Percentiles rank a stretch among this genome's conserved stretches.
Conservation (phyloP, 768 basidiomycete genomes). For the Pleurotus giganteus region DNA sequence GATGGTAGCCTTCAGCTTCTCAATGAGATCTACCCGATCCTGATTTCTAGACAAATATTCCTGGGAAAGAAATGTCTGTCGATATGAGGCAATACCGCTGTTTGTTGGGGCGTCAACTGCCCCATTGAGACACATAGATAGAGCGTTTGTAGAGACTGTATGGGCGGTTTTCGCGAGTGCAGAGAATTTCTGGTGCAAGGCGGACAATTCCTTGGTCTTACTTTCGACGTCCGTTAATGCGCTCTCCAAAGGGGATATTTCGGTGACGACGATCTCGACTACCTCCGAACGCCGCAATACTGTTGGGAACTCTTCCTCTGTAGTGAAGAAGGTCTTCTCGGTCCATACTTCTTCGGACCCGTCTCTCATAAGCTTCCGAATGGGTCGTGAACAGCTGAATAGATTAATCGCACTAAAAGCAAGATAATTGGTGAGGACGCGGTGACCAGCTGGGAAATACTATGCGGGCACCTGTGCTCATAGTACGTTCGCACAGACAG, state of each 20-base stretch:
- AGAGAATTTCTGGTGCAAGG: conserved; percentile 67
- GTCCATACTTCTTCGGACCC: conserved; percentile 77
- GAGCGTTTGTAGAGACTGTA: conserved; percentile 69
- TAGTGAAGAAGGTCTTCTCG: conserved; percentile 86
- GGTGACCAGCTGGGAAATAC: not conserved
- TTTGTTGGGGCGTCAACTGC: conserved; percentile 82
- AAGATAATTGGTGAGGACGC: not conserved
- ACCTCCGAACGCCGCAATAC: conserved; percentile 90
- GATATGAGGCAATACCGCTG: conserved; percentile 76
- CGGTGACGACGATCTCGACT: conserved; percentile 61
- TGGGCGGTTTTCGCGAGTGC: conserved; percentile 77
- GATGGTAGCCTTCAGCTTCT: conserved; percentile 70
- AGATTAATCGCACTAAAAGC: conserved; percentile 68
- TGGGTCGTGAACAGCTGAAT: conserved; percentile 75
- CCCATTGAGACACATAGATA: conserved; percentile 85
- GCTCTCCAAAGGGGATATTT: conserved; percentile 83
- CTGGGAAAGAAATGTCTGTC: conserved; percentile 70
- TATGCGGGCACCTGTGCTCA: conserved; percentile 64
- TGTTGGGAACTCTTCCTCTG: conserved; percentile 88
- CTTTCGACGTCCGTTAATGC: conserved; percentile 80
- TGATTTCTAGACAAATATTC: conserved; percentile 69
- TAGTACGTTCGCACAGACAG: conserved; percentile 80
- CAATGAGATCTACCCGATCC: conserved; percentile 66
- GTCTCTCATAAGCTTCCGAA: conserved; percentile 61
- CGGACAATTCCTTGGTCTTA: conserved; percentile 75